Conservation (phyloP, 345 rosid species). For the Heritiera littoralis region DNA sequence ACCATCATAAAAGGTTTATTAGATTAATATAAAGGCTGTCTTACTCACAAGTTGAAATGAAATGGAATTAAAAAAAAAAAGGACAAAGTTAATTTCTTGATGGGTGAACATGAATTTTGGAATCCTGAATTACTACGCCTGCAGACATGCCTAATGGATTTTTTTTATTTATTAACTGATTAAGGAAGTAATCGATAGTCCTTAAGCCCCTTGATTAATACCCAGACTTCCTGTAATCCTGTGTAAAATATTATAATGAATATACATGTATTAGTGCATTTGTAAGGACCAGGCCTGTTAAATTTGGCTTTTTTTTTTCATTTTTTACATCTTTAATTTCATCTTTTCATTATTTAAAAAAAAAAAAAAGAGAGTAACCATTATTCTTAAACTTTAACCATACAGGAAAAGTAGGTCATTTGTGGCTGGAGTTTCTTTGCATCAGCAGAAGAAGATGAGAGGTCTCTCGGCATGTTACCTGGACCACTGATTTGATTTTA, state of each 20-base stretch:
- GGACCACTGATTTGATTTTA: slow-evolving; percentile 15
- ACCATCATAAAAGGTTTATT: background rate
- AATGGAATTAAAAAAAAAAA: no score
- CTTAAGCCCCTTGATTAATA: no score
- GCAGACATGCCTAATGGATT: no score
- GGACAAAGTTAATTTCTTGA: background rate
- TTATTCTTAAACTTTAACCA: background rate
- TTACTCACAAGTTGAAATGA: no score
- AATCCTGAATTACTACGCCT: no score
- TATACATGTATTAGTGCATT: background rate
- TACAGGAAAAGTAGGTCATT: background rate
- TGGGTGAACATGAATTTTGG: background rate
- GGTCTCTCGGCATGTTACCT: background rate
- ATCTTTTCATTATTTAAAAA: no score
- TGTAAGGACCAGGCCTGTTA: background rate
- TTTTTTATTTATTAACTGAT: no score
- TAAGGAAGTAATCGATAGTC: no score
- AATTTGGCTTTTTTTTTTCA: background rate
- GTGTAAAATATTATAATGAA: background rate
- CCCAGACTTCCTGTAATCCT: no score
- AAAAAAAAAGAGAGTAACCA: background rate
- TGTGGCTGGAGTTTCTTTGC: background rate
- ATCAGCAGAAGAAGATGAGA: background rate
- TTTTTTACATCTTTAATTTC: no score
- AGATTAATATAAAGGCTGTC: background rate